Evolutionary conservation across 148 eudicot species (phyloP).

Genomic region (Silene uniflora): DNA sequence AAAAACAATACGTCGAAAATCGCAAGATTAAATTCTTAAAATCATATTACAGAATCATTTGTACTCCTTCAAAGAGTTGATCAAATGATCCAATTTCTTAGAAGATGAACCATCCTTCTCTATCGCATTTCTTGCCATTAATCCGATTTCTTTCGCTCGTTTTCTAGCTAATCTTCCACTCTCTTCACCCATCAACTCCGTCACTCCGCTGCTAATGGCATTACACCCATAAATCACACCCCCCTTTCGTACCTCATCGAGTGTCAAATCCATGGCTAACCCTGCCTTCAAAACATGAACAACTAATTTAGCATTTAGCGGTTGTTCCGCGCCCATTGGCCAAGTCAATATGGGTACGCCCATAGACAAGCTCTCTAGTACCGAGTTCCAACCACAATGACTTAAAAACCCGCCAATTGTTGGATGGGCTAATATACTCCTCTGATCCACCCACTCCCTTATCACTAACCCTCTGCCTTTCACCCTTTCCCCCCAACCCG

Average conservation of each 20-base stretch:
- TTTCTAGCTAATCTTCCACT: slow-evolving; percentile 21
- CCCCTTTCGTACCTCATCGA: neutral
- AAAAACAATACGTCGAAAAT: too few species aligned
- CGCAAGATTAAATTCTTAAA: too few species aligned
- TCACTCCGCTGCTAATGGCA: slow-evolving; percentile 14
- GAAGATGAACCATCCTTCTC: slow-evolving; percentile 30
- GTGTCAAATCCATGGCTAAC: neutral
- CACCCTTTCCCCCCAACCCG: slow-evolving; percentile 21
- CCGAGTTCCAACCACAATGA: slow-evolving; percentile 25
- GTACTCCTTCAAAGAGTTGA: neutral
- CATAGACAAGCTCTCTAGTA: slow-evolving; percentile 29
- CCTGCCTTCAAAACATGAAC: slow-evolving; percentile 27
- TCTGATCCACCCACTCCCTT: slow-evolving; percentile 33
- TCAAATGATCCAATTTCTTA: slow-evolving; percentile 6
- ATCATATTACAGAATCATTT: too few species aligned
- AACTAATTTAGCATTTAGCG: slow-evolving; percentile 27
- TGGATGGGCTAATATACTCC: slow-evolving; percentile 20
- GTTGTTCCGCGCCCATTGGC: slow-evolving; percentile 38
- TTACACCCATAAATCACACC: neutral
- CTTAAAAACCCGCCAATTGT: slow-evolving; percentile 29
- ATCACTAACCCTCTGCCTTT: slow-evolving; percentile 28
- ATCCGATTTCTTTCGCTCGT: slow-evolving; percentile 20
- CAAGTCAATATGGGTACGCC: slow-evolving; percentile 34
- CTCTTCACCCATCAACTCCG: slow-evolving; percentile 32
- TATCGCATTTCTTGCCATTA: slow-evolving; percentile 20